These are phyloP conservation scores for Zygosaccharomyces bisporus DNA, from an alignment of 805 yeast species.

Conservation along the genomic window DNA sequence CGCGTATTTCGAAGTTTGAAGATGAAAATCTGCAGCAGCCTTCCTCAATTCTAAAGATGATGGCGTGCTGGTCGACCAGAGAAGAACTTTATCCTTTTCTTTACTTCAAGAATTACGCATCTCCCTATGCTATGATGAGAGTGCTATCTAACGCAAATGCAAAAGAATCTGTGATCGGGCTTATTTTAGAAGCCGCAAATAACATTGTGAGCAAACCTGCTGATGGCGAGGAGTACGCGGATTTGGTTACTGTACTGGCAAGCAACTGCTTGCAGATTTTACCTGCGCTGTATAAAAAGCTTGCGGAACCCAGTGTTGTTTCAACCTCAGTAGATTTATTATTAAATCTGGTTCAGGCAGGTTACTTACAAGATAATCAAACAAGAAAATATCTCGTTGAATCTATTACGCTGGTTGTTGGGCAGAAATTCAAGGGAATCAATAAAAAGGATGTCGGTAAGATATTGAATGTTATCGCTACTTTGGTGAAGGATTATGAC, in stretches of 20 bases:
- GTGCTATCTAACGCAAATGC: constrained; percentile 52
- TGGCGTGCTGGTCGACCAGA: constrained; percentile 54
- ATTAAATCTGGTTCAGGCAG: constrained; percentile 50
- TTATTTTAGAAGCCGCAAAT: constrained; percentile 53
- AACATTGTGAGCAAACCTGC: constrained; percentile 44
- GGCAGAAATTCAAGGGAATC: constrained; percentile 52
- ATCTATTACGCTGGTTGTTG: constrained; percentile 58
- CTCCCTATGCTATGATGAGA: constrained; percentile 53
- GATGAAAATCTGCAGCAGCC: constrained; percentile 79
- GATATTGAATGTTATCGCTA: constrained; percentile 53
- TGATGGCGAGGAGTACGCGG: constrained; percentile 43
- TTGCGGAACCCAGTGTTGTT: constrained; percentile 43
- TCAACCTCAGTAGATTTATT: constrained; percentile 51
- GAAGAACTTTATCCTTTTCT: constrained; percentile 49
- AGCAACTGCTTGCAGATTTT: constrained; percentile 49
- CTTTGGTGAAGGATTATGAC: constrained; percentile 50
- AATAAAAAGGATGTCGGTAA: constrained; percentile 51
- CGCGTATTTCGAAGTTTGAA: constrained; percentile 66
- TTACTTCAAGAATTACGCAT: constrained; percentile 50
- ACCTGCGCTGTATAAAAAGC: constrained; percentile 45
- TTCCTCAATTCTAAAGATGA: constrained; percentile 66
- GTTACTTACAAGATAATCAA: constrained; percentile 51
- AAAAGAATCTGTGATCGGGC: constrained; percentile 60
- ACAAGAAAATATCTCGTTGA: constrained; percentile 51
- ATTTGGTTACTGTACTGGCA: constrained; percentile 55